Evolutionary conservation across 2,329 filamentous ascomycete species (phyloP).

Genomic region (Dactylellina haptotyla): DNA sequence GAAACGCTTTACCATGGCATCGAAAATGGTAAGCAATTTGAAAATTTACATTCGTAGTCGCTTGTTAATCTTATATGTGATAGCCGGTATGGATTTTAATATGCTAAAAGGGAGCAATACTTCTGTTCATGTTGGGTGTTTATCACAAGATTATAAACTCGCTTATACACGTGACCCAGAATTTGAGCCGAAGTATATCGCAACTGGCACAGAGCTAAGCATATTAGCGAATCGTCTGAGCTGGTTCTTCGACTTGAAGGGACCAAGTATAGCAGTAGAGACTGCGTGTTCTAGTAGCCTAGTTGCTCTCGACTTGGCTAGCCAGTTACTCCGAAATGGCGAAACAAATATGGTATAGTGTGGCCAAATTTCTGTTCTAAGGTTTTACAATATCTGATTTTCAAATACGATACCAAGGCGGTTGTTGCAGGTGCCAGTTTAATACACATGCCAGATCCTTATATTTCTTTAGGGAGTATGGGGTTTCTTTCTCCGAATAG

Average conservation of each 20-base stretch:
- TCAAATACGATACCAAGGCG: slow-evolving; percentile 1
- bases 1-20: slow-evolving; percentile 82
- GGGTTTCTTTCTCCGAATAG: slow-evolving; percentile 64
- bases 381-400: not conserved
- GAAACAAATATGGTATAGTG: slow-evolving; percentile 58
- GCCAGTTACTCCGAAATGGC: slow-evolving; percentile 64
- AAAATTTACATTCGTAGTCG: slow-evolving; percentile 61
- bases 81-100: slow-evolving; percentile 48
- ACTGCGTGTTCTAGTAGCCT: slow-evolving; percentile 71
- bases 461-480: slow-evolving; percentile 59
- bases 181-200: slow-evolving; percentile 58
- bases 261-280: slow-evolving; percentile 62
- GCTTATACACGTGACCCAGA: slow-evolving; percentile 60
- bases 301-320: slow-evolving; percentile 68
- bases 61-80: slow-evolving; percentile 17
- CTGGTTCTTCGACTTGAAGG: slow-evolving; percentile 62
- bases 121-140: slow-evolving; percentile 24
- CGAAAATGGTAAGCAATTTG: slow-evolving; percentile 73
- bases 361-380: not conserved
- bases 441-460: slow-evolving; percentile 61
- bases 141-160: slow-evolving; percentile 24
- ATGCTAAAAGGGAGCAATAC: slow-evolving; percentile 49
- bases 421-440: slow-evolving; percentile 62
- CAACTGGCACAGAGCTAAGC: slow-evolving; percentile 61
- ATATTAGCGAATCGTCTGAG: slow-evolving; percentile 65